These are phyloP conservation scores for Friedmanniomyces endolithicus DNA, from an alignment of 495 filamentous ascomycete genomes.

Conservation along the genomic window DNA sequence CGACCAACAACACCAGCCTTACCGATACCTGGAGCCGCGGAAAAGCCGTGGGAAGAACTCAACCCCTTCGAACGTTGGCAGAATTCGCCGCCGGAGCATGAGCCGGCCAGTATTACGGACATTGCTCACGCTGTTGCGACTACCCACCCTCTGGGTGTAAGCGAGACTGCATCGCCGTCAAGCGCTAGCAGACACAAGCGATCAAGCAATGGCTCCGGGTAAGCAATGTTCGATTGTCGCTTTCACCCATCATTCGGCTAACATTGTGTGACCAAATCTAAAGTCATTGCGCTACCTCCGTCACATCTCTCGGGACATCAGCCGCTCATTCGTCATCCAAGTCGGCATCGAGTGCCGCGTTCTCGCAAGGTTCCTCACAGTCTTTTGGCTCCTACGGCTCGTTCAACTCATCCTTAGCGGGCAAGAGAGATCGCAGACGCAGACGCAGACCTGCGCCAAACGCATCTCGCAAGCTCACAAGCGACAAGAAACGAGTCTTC, in stretches of 20 bases:
- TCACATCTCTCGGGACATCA: constrained; percentile 54
- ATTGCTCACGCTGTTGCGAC: constrained; percentile 65
- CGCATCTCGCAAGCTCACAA: constrained; percentile 33
- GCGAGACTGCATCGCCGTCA: constrained; percentile 10
- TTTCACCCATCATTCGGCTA: background rate
- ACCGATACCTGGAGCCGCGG: constrained; percentile 47
- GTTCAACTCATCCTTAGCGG: constrained; percentile 44
- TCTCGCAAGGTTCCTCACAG: constrained; percentile 55
- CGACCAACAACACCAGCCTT: constrained; percentile 37
- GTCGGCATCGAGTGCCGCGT: constrained; percentile 10
- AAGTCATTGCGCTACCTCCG: constrained; percentile 51
- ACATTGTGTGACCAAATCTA: constrained; percentile 7
- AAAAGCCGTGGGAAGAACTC: constrained; percentile 42
- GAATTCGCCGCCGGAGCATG: constrained; percentile 73
- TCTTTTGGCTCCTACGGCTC: constrained; percentile 49
- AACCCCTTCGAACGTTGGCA: constrained; percentile 80
- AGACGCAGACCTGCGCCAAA: constrained; percentile 46
- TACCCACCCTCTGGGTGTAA: constrained; percentile 23
- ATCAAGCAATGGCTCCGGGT: constrained; percentile 50
- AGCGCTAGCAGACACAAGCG: constrained; percentile 18
- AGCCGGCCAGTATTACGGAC: constrained; percentile 66
- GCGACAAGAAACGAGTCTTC: constrained; percentile 42
- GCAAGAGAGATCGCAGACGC: constrained; percentile 56
- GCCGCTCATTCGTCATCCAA: constrained; percentile 4
- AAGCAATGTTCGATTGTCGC: background rate